Conservation (phyloP, 1,139 yeast genomes). For the Lodderomyces jiufengensis region DNA sequence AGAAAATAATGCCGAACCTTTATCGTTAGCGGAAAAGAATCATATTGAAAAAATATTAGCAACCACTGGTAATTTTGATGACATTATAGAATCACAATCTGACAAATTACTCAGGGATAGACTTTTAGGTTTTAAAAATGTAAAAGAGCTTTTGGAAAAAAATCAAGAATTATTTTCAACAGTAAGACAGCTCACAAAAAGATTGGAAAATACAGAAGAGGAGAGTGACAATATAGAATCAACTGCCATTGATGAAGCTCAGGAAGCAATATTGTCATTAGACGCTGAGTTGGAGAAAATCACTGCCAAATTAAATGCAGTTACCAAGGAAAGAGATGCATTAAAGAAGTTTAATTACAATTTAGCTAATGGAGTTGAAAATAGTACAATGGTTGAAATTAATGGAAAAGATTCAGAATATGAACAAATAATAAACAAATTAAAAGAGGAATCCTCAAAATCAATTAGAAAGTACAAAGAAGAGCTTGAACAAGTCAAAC, state of each 20-base stretch:
- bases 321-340: conserved; percentile 63
- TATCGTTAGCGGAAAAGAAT: conserved; percentile 54
- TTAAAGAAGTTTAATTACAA: conserved; percentile 36
- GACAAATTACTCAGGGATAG: conserved; percentile 70
- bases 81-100: conserved; percentile 54
- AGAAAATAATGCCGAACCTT: conserved; percentile 49
- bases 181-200: conserved; percentile 65
- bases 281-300: conserved; percentile 58
- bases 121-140: conserved; percentile 63
- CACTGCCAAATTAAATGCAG: conserved; percentile 49
- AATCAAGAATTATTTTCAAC: conserved; percentile 69
- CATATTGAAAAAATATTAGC: conserved; percentile 46
- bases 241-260: conserved; percentile 69
- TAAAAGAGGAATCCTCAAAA: conserved; percentile 25
- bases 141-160: conserved; percentile 66
- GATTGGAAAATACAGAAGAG: conserved; percentile 55
- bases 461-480: conserved; percentile 25
- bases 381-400: conserved; percentile 9
- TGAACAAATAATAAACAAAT: conserved; percentile 27
- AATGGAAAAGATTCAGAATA: conserved; percentile 23
- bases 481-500: conserved; percentile 24
- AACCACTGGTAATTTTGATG: conserved; percentile 32
- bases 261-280: conserved; percentile 65
- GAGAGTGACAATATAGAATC: conserved; percentile 47
- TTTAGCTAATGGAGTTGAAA: conserved; percentile 4